A percentile compares a stretch with the other conserved stretches of the same genome.
These are phyloP conservation scores for Aspergillus floridensis DNA, from an alignment of 2,329 filamentous ascomycete genomes.

Conservation along the genomic window DNA sequence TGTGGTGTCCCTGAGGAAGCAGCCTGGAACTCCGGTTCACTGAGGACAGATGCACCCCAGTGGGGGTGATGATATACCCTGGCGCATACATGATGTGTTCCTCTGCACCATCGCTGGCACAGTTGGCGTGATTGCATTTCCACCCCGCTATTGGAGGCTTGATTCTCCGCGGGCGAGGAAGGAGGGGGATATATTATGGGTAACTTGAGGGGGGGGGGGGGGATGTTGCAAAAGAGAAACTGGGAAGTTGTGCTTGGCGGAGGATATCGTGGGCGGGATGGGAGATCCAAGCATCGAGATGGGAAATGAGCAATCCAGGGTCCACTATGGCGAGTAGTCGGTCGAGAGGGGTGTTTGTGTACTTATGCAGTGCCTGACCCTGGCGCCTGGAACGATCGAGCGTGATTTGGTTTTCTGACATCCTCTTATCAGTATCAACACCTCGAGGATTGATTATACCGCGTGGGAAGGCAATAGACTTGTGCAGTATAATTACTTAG, in stretches of 20 bases:
- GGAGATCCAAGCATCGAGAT: neutral
- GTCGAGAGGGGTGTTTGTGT: neutral
- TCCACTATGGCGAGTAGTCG: constrained; percentile 18
- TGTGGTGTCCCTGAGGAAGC: neutral
- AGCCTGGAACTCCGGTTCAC: neutral
- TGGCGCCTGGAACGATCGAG: no score
- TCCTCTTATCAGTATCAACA: no score
- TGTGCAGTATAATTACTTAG: no score
- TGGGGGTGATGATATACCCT: neutral
- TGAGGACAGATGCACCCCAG: neutral
- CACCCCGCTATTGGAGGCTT: neutral
- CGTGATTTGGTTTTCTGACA: no score
- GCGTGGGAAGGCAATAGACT: no score
- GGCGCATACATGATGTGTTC: neutral
- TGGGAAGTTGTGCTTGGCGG: neutral
- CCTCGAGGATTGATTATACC: no score
- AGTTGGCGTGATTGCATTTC: neutral
- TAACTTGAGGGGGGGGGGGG: neutral
- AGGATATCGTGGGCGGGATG: neutral
- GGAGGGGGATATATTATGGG: neutral
- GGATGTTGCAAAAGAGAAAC: neutral
- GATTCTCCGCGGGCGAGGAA: no score
- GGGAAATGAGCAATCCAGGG: constrained; percentile 21
- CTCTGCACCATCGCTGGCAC: neutral
- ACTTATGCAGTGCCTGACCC: no score